These are phyloP conservation scores for Triticum aestivum DNA, from an alignment of 176 grass and related monocot species.

Conservation along the genomic window DNA sequence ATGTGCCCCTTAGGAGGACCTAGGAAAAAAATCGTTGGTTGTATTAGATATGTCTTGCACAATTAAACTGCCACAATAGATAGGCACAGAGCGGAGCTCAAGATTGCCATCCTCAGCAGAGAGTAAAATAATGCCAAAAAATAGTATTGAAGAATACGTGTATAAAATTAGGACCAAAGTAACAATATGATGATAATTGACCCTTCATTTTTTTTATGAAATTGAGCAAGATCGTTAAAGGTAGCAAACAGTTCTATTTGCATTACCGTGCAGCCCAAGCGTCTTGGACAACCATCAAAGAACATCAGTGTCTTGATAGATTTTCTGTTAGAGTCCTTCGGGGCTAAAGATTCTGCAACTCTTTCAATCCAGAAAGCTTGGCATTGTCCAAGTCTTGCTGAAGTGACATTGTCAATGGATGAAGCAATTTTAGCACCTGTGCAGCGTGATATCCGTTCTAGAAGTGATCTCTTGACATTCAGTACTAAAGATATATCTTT, in stretches of 20 bases:
- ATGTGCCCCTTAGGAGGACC: slow-evolving; percentile 83
- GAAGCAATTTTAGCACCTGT: slow-evolving; percentile 82
- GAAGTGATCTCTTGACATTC: slow-evolving; percentile 88
- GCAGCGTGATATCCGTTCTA: slow-evolving; percentile 89
- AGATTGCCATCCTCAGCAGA: not conserved
- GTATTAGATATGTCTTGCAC: slow-evolving; percentile 21
- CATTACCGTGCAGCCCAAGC: slow-evolving; percentile 96
- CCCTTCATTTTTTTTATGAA: not conserved
- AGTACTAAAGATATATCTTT: slow-evolving; percentile 92
- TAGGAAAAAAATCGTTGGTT: slow-evolving; percentile 33
- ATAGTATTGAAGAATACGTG: not conserved
- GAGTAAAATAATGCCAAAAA: not conserved
- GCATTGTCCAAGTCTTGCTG: slow-evolving; percentile 68
- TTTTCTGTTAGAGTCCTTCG: slow-evolving; percentile 59
- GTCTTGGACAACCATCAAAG: slow-evolving; percentile 94
- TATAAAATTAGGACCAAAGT: slow-evolving; percentile 3
- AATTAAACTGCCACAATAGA: slow-evolving; percentile 10
- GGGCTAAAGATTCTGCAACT: slow-evolving; percentile 49
- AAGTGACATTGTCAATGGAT: slow-evolving; percentile 60
- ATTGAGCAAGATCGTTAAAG: not conserved
- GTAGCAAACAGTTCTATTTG: slow-evolving; percentile 19
- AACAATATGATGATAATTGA: slow-evolving; percentile 12
- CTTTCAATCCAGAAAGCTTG: slow-evolving; percentile 84
- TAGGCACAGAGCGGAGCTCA: slow-evolving; percentile 5
- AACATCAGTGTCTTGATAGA: slow-evolving; percentile 93